A percentile compares a stretch with the other conserved stretches of the same genome.
phyloP scores from a whole-genome alignment of 2,329 filamentous ascomycete species.

The Parafenestella ontariensis region DNA sequence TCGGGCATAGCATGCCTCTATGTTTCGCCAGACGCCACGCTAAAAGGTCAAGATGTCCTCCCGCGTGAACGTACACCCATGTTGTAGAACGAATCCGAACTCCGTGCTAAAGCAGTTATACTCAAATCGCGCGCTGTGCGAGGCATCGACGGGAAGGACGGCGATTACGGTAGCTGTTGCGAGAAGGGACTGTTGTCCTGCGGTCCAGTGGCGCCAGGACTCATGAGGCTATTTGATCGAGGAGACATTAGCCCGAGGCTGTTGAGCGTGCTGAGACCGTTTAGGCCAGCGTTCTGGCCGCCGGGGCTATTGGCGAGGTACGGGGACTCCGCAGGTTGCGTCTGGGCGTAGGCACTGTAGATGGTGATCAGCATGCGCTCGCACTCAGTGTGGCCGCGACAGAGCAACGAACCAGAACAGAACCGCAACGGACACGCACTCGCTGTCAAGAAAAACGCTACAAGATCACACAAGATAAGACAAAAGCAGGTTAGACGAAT shows the following conservation, averaged over 20 bases:
- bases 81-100: not conserved
- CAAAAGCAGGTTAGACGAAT: slow-evolving; percentile 27
- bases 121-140: not conserved
- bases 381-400: not conserved
- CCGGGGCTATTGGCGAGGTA: slow-evolving; percentile 1
- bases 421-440: slow-evolving; percentile 1
- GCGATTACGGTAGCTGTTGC: slow-evolving; percentile 14
- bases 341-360: slow-evolving; percentile 3
- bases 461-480: not conserved
- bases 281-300: slow-evolving; percentile 17
- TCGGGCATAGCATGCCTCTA: slow-evolving; percentile 18
- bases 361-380: not conserved
- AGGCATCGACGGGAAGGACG: not conserved
- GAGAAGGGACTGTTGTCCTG: slow-evolving; percentile 17
- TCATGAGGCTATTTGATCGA: slow-evolving; percentile 6
- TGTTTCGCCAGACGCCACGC: slow-evolving; percentile 41
- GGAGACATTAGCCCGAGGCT: slow-evolving; percentile 1
- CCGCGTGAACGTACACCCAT: slow-evolving; percentile 5
- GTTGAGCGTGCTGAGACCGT: slow-evolving; percentile 8
- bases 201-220: slow-evolving; percentile 6
- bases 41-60: slow-evolving; percentile 29
- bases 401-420: slow-evolving; percentile 2
- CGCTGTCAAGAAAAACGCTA: slow-evolving; percentile 1
- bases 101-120: not conserved
- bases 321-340: slow-evolving; percentile 12